Evolutionary conservation across 2,329 filamentous ascomycete species (phyloP).

Genomic region (Grosmannia huntii): DNA sequence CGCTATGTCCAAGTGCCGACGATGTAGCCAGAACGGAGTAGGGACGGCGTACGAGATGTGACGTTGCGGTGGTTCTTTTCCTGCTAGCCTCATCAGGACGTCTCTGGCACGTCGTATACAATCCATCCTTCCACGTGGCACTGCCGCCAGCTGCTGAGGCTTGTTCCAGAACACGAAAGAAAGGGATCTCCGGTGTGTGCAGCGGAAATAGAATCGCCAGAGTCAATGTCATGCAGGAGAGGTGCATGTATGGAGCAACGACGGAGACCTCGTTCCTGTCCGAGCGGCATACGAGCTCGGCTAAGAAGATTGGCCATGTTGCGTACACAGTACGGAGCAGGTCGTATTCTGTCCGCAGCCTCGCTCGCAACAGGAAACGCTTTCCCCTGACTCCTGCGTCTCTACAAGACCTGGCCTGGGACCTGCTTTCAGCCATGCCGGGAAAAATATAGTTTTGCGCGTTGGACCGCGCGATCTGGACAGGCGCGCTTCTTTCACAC

Average conservation of each 20-base stretch:
- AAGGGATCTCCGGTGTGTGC: background rate
- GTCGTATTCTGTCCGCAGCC: no score
- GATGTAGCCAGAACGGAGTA: no score
- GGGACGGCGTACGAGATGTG: no score
- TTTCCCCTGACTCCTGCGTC: background rate
- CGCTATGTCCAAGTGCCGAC: no score
- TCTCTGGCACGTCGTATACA: no score
- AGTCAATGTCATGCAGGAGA: background rate
- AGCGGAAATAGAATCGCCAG: background rate
- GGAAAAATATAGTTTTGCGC: background rate
- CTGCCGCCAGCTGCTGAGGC: background rate
- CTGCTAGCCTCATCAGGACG: background rate
- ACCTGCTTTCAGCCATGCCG: background rate
- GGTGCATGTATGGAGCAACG: background rate
- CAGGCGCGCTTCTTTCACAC: background rate
- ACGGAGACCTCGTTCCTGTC: background rate
- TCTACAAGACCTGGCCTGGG: no score
- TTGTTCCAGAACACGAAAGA: background rate
- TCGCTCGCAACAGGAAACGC: background rate
- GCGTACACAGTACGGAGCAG: no score
- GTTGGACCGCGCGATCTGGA: background rate
- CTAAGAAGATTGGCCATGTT: background rate
- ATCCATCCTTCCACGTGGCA: background rate
- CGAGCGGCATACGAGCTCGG: background rate
- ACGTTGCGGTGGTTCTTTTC: no score